These are phyloP conservation scores for Wickerhamomyces sydowiorum DNA, from an alignment of 805 yeast species.

Conservation along the genomic window DNA sequence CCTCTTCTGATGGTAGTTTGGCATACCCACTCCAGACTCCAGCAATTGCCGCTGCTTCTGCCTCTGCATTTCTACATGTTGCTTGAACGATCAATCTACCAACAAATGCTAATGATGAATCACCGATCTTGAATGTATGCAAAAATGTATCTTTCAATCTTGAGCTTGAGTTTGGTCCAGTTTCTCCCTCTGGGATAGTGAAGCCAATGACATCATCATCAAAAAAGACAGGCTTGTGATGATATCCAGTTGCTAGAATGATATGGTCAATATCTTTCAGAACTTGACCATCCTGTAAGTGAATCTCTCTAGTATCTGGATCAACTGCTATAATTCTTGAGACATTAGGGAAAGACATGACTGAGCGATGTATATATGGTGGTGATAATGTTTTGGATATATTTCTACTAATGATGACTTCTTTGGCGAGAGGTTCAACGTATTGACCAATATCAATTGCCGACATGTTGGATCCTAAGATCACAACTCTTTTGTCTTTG, in stretches of 20 bases:
- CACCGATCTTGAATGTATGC: constrained; percentile 39
- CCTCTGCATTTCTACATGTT: constrained; percentile 45
- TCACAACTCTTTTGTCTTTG: constrained; percentile 32
- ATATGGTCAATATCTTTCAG: constrained; percentile 31
- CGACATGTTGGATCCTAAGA: constrained; percentile 40
- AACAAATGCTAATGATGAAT: constrained; percentile 40
- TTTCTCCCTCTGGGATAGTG: constrained; percentile 18
- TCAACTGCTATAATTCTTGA: constrained; percentile 22
- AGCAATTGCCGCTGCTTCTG: constrained; percentile 47
- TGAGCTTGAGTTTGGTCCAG: constrained; percentile 20
- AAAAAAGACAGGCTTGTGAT: constrained; percentile 33
- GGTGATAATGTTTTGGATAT: constrained; percentile 56
- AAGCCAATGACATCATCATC: constrained; percentile 20
- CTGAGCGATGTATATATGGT: constrained; percentile 29
- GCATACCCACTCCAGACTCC: constrained; percentile 47
- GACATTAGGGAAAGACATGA: constrained; percentile 21
- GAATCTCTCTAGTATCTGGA: constrained; percentile 22
- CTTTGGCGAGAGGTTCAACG: constrained; percentile 28
- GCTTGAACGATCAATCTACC: constrained; percentile 36
- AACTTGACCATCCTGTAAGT: constrained; percentile 28
- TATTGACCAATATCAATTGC: constrained; percentile 42
- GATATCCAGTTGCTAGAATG: constrained; percentile 40
- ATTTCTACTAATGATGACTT: constrained; percentile 61
- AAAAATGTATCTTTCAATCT: constrained; percentile 37
- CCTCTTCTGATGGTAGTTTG: constrained; percentile 33